These are phyloP conservation scores for Cyberlindnera lachancei DNA, from an alignment of 805 yeast species.

Conservation along the genomic window DNA sequence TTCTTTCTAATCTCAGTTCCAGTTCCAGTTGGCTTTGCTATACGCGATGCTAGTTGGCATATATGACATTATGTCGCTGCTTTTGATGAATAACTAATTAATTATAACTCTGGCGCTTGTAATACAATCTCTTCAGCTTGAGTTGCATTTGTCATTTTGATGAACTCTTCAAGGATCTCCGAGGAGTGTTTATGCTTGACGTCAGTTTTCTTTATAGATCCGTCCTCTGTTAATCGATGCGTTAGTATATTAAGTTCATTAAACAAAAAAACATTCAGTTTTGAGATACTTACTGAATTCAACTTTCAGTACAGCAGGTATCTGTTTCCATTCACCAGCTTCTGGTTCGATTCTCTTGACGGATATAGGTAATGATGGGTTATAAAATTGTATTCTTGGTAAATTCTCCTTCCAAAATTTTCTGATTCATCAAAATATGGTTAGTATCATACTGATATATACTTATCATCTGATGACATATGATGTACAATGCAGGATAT, in stretches of 20 bases:
- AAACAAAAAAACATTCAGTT: background rate
- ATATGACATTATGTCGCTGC: too few species aligned
- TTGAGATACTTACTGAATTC: conserved; percentile 23
- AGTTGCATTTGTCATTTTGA: conserved; percentile 43
- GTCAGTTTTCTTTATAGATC: conserved; percentile 37
- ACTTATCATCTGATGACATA: too few species aligned
- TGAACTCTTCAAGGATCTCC: conserved; percentile 51
- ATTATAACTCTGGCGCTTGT: conserved; percentile 1
- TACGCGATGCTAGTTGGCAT: too few species aligned
- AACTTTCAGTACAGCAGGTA: conserved; percentile 40
- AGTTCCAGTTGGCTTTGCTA: too few species aligned
- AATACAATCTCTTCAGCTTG: conserved; percentile 33
- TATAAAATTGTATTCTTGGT: conserved; percentile 76
- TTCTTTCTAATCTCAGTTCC: too few species aligned
- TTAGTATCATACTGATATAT: too few species aligned
- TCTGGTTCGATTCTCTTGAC: conserved; percentile 47
- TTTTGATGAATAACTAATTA: too few species aligned
- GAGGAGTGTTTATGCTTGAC: conserved; percentile 42
- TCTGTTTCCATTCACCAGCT: conserved; percentile 33
- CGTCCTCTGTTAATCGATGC: conserved; percentile 20
- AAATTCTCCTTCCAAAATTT: conserved; percentile 69
- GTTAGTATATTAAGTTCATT: conserved; percentile 2
- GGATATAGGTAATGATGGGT: conserved; percentile 58
- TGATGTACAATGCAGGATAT: too few species aligned
- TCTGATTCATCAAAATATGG: too few species aligned